phyloP scores from a whole-genome alignment of 306 rosid genomes.

The Luffa acutangula region DNA sequence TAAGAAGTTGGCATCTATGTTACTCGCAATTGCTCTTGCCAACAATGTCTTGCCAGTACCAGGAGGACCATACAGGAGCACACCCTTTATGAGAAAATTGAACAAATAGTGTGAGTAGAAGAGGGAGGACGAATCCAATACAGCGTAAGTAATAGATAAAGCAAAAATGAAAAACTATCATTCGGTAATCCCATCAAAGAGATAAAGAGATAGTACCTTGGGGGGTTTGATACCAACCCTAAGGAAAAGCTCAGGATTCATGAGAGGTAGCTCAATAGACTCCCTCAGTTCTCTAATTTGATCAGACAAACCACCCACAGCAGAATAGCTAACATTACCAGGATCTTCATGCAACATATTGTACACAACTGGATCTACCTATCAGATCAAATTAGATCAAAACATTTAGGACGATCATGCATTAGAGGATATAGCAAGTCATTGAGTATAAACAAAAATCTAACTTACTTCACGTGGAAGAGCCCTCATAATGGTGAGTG shows the following conservation, averaged over 20 bases:
- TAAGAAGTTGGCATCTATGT: constrained; percentile 87
- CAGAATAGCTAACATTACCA: constrained; percentile 95
- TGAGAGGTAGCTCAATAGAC: constrained; percentile 84
- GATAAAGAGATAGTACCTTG: constrained; percentile 36
- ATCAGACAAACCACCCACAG: constrained; percentile 96
- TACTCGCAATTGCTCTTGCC: constrained; percentile 94
- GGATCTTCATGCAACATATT: constrained; percentile 98
- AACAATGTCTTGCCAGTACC: constrained; percentile 95
- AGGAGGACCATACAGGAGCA: constrained; percentile 96
- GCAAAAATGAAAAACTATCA: not conserved
- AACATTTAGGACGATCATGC: not conserved
- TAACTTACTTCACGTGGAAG: constrained; percentile 88
- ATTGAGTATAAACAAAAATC: not conserved
- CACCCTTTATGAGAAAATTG: constrained; percentile 49
- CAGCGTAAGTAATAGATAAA: not conserved
- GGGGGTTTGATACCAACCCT: constrained; percentile 99
- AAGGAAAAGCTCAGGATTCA: constrained; percentile 92
- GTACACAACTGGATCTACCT: constrained; percentile 94
- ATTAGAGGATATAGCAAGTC: not conserved
- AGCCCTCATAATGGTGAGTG: constrained; percentile 85
- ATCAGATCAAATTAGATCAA: constrained; percentile 17
- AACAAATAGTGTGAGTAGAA: not conserved
- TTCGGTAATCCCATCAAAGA: not conserved
- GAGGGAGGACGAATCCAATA: not conserved
- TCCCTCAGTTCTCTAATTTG: constrained; percentile 97